phyloP scores from a whole-genome alignment of 169 alveolate genomes.

The Plasmodium coatneyi region DNA sequence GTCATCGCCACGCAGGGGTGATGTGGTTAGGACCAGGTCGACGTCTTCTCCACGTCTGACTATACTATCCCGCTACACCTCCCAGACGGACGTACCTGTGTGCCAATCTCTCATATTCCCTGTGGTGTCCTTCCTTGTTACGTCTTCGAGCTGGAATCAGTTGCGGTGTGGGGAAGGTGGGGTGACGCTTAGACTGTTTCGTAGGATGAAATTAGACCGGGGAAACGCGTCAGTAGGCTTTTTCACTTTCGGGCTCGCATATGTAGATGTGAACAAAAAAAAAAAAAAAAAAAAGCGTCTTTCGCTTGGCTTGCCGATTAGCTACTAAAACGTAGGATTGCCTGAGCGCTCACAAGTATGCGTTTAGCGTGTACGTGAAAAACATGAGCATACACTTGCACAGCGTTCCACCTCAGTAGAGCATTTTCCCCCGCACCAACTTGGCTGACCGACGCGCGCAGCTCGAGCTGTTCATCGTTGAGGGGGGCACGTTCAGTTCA shows the following conservation, averaged over 20 bases:
- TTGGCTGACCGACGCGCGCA: background rate
- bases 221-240: background rate
- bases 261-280: background rate
- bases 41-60: background rate
- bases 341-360: background rate
- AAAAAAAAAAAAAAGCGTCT: background rate
- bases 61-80: background rate
- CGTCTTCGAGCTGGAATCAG: background rate
- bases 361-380: background rate
- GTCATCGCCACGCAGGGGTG: background rate
- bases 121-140: conserved; percentile 10
- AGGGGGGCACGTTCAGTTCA: background rate
- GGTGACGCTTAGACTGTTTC: background rate
- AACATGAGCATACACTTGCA: background rate
- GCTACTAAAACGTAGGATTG: background rate
- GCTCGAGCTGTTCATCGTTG: background rate
- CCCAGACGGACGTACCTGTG: background rate
- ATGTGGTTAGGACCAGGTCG: background rate
- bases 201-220: background rate
- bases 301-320: background rate
- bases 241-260: background rate
- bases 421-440: background rate
- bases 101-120: conserved; percentile 61
- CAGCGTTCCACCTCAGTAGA: background rate
- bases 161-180: background rate